phyloP scores from a whole-genome alignment of 495 filamentous ascomycete genomes.

The Sordaria brevicollis region DNA sequence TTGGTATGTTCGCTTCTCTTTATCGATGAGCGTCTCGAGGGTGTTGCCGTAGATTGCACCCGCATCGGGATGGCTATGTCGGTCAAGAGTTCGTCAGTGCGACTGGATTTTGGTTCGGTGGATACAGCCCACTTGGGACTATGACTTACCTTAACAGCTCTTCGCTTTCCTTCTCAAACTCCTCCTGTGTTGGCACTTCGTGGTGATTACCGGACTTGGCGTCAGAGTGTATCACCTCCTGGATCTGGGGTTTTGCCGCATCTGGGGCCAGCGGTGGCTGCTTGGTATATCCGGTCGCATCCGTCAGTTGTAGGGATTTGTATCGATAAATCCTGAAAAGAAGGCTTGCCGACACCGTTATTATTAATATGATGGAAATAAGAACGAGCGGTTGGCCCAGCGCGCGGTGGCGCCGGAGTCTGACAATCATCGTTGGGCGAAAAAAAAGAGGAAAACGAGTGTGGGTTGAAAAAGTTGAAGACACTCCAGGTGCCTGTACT shows the following conservation, averaged over 20 bases:
- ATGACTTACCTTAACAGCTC: slow-evolving; percentile 26
- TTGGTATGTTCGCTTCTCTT: slow-evolving; percentile 13
- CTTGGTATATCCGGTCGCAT: background rate
- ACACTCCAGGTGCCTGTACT: background rate
- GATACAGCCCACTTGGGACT: no score
- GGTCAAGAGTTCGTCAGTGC: slow-evolving; percentile 1
- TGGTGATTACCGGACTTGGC: background rate
- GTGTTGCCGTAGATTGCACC: slow-evolving; percentile 39
- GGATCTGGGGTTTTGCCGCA: background rate
- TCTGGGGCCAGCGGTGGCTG: background rate
- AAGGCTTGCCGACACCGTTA: background rate
- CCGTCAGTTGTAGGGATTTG: background rate
- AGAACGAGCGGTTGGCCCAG: background rate
- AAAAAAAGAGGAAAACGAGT: background rate
- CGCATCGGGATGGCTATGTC: slow-evolving; percentile 18
- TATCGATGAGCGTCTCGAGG: slow-evolving; percentile 26
- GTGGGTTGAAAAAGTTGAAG: background rate
- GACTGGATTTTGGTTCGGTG: background rate
- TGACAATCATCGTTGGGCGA: background rate
- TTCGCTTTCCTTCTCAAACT: slow-evolving; percentile 33
- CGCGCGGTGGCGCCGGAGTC: background rate
- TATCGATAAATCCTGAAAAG: background rate
- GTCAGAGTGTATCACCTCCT: background rate
- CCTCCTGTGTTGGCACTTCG: slow-evolving; percentile 10
- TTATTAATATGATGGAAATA: background rate